phyloP scores from a whole-genome alignment of 805 yeast genomes.

The Wickerhamiella lipophila region DNA sequence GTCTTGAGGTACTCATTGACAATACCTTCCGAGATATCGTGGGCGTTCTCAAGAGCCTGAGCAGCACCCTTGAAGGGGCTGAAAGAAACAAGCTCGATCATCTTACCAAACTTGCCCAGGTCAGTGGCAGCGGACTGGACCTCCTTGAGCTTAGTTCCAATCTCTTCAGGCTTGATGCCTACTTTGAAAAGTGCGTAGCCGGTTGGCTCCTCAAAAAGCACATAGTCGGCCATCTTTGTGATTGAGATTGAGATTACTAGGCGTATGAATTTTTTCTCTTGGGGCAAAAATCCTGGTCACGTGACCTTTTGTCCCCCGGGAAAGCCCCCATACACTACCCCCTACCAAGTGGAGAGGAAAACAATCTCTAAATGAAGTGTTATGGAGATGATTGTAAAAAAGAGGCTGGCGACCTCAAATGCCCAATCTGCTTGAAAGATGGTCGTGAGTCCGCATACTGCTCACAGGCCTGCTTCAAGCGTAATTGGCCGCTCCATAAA shows the following conservation, averaged over 20 bases:
- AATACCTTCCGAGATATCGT: slow-evolving; percentile 93
- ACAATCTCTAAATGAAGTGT: slow-evolving; percentile 33
- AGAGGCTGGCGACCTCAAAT: slow-evolving; percentile 64
- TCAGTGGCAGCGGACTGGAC: slow-evolving; percentile 86
- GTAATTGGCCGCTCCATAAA: slow-evolving; percentile 49
- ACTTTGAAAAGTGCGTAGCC: slow-evolving; percentile 97
- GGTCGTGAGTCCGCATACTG: slow-evolving; percentile 59
- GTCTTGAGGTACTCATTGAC: slow-evolving; percentile 87
- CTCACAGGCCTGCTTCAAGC: slow-evolving; percentile 68
- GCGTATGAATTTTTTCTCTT: slow-evolving; percentile 2
- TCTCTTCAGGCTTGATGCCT: slow-evolving; percentile 81
- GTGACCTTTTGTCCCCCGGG: background rate
- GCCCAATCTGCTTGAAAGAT: slow-evolving; percentile 81
- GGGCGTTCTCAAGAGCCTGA: slow-evolving; percentile 96
- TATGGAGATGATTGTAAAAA: slow-evolving; percentile 79
- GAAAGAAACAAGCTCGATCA: slow-evolving; percentile 85
- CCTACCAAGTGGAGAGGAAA: no score
- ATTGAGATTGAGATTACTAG: background rate
- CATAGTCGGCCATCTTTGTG: slow-evolving; percentile 61
- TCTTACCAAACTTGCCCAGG: slow-evolving; percentile 74
- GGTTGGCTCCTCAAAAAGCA: slow-evolving; percentile 95
- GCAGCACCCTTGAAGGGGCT: slow-evolving; percentile 99
- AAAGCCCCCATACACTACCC: no score
- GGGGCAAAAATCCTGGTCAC: background rate
- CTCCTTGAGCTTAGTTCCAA: slow-evolving; percentile 83